A percentile compares a stretch with the other conserved stretches of the same genome.
Conservation (phyloP, 805 yeast species). For the Pichia phayaonensis region DNA sequence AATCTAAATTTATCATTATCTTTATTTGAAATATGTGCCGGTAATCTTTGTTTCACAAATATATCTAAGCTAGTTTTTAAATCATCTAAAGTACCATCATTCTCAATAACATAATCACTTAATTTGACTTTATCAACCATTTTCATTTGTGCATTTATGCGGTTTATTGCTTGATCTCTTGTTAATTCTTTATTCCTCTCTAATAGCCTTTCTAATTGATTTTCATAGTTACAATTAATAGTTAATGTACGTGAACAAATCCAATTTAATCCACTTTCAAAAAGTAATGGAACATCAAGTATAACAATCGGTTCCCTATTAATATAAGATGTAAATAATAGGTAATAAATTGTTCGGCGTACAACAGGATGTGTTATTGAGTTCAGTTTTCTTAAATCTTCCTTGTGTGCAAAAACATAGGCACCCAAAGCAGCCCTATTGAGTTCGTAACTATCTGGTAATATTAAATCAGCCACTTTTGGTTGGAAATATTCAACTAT, state of each 20-base stretch:
- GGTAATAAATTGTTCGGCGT: conserved; percentile 52
- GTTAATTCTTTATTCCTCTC: conserved; percentile 61
- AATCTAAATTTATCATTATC: not conserved
- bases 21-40: not conserved
- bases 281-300: conserved; percentile 84
- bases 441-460: conserved; percentile 39
- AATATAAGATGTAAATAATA: conserved; percentile 51
- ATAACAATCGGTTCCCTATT: conserved; percentile 53
- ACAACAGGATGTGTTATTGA: conserved; percentile 85
- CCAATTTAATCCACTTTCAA: conserved; percentile 65
- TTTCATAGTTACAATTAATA: conserved; percentile 50
- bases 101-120: conserved; percentile 65
- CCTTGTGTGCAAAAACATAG: conserved; percentile 58
- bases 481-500: conserved; percentile 55
- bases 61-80: conserved; percentile 38
- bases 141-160: conserved; percentile 75
- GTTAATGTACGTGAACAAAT: conserved; percentile 68
- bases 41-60: conserved; percentile 21
- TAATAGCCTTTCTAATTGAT: conserved; percentile 58
- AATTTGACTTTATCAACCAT: conserved; percentile 44
- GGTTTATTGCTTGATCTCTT: conserved; percentile 55
- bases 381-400: conserved; percentile 55
- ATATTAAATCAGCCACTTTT: conserved; percentile 43
- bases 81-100: conserved; percentile 40
- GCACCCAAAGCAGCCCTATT: conserved; percentile 73